A percentile compares a stretch with the other conserved stretches of the same genome.
Conservation (phyloP, 1,139 yeast genomes). For the Arxiozyma bovina region DNA sequence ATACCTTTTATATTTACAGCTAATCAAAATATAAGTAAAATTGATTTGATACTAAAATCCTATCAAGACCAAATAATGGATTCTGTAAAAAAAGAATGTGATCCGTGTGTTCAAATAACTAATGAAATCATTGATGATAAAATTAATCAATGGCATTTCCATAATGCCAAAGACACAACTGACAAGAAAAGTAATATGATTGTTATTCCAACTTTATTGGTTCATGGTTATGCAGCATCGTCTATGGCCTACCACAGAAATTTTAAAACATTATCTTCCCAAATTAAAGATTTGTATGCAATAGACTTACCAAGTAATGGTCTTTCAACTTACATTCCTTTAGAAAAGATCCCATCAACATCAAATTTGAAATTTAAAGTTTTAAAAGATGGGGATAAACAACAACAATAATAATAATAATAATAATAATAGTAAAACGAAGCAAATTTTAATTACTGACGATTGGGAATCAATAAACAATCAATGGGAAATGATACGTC, state of each 20-base stretch:
- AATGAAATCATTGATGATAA: constrained; percentile 14
- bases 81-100: constrained; percentile 3
- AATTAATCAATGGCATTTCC: constrained; percentile 26
- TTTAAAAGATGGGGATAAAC: not conserved
- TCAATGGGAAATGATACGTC: constrained; percentile 1
- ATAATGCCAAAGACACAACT: constrained; percentile 10
- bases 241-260: constrained; percentile 78
- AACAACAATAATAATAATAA: not conserved
- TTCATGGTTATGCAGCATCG: constrained; percentile 93
- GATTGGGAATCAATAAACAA: not conserved
- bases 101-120: not conserved
- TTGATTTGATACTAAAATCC: constrained; percentile 7
- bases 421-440: too few relatives aligned
- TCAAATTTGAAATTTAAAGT: constrained; percentile 1
- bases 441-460: not conserved
- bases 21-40: not conserved
- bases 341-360: constrained; percentile 3
- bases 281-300: constrained; percentile 51
- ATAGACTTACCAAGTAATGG: constrained; percentile 85
- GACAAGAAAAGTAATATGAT: constrained; percentile 6
- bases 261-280: constrained; percentile 43
- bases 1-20: not conserved
- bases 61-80: constrained; percentile 16
- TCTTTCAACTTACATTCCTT: constrained; percentile 19
- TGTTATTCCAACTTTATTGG: constrained; percentile 42